Evolutionary conservation across 495 filamentous ascomycete species (phyloP), one percentile per base, ranked within the genome.

Genomic region (Penicillium roqueforti): DNA sequence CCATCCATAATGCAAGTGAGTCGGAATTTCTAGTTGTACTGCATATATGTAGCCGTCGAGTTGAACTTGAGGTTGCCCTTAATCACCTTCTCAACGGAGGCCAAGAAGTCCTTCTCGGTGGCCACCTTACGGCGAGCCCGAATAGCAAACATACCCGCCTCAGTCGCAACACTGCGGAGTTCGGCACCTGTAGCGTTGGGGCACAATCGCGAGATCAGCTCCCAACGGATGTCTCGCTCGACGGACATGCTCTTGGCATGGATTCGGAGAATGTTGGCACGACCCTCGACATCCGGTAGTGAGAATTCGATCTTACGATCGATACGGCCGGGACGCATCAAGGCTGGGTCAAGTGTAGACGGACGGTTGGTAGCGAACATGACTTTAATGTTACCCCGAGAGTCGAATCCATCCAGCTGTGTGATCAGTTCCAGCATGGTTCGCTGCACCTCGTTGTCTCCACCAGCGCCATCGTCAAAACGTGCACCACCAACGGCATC

Each of bases 191-290:
- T 98, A 53, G 89, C 87, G 75, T 98, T 97, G 54, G 93, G 93
- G 78, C 93, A 98, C 60, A 98, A 78, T 59, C 93, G 84, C 32
- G 90, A 95, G 57, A 98, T 97, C 46, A 98, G 75, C 76, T 98
- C 93, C 93, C 93, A 98, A 71, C 93, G 84, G 65, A 98, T 97
- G 70, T 98, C 93, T 22, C 93, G 84, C 81, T 98, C 93, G 29
- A 97, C 95, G 22, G 90, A 95, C 93, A 98, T 98, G 66, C 89
- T 95, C 87, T 98, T 98, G 59, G 93, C 93, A 74, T 98, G 93
- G 61, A 98, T 98, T 26, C 93, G 87, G 19, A 98, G 83, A 60
- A 98, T 96, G 77, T 97, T 97, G 60, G 93, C 93, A 54, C 93
- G 84, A 36, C 93, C 93, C 71, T 98, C 93, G 51, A 96, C 86